These are phyloP conservation scores for Phytophthora sp. DNA, from an alignment of 352 stramenopile species.

Conservation along the genomic window DNA sequence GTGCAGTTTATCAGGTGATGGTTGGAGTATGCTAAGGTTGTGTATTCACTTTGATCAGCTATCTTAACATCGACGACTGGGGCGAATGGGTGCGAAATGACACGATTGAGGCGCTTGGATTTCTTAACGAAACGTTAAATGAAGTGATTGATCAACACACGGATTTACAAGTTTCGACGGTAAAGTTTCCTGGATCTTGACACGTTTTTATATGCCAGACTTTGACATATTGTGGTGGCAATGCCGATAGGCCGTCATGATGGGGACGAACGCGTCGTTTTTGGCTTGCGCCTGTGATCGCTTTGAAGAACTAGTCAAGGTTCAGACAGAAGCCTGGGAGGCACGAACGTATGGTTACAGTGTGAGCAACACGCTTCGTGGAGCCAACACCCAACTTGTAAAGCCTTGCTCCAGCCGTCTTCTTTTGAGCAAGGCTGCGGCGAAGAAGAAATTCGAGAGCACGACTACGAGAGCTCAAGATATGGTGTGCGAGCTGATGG, in stretches of 20 bases:
- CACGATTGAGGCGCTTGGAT: slow-evolving; percentile 74
- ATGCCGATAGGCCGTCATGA: slow-evolving; percentile 57
- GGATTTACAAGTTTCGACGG: slow-evolving; percentile 80
- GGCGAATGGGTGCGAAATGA: slow-evolving; percentile 77
- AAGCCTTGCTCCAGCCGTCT: slow-evolving; percentile 60
- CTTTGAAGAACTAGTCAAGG: slow-evolving; percentile 68
- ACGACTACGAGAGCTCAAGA: slow-evolving; percentile 81
- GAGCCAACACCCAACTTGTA: slow-evolving; percentile 37
- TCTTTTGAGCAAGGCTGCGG: slow-evolving; percentile 64
- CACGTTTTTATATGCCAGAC: neutral
- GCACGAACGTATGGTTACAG: slow-evolving; percentile 71
- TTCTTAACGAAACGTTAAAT: slow-evolving; percentile 76
- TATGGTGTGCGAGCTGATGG: slow-evolving; percentile 87
- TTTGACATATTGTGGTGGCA: neutral
- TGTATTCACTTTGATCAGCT: slow-evolving; percentile 30
- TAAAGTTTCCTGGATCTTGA: slow-evolving; percentile 23
- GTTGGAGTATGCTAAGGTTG: slow-evolving; percentile 11
- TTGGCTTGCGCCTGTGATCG: slow-evolving; percentile 70
- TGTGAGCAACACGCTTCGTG: slow-evolving; percentile 66
- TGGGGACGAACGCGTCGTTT: slow-evolving; percentile 77
- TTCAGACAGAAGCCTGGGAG: slow-evolving; percentile 76
- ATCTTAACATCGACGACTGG: slow-evolving; percentile 84
- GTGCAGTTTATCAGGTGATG: too few relatives aligned
- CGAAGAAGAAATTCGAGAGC: slow-evolving; percentile 86
- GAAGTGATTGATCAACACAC: slow-evolving; percentile 76